Base-by-base conservation (phyloP, 768 basidiomycete species). In the Steccherinum ochraceum region DNA sequence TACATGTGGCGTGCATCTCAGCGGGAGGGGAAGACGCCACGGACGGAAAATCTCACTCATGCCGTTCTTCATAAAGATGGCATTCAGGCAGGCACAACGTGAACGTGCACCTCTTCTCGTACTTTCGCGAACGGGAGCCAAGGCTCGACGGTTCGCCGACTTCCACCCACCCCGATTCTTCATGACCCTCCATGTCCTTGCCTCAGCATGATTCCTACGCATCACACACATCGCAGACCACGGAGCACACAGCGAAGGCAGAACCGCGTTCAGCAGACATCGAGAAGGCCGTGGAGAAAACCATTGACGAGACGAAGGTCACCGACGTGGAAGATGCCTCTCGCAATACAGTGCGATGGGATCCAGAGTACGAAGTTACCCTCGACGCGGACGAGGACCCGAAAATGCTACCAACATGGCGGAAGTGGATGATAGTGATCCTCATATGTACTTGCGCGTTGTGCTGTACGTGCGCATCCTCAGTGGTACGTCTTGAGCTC, bases 381-480 rank as follows among this genome's bases (percentile, higher is more conserved):
- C 59, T 67, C 20, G 59, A 54, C 19, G 57, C 58, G 1, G 56
- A 56, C 23, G 64, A 65, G 25, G 59, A 65, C 52, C 64, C 64
- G 2, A 61, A 63, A 44, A 41, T 47, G 12, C 26, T 64, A 24
- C 39, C 55, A 5, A 5, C 26, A 3, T 48, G 48, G 51, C 51
- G 53, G 49, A 65, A 64, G 41, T 67, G 64, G 63, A 16, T 62
- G 1, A 54, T 58, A 5, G 55, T 63, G 20, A 39, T 63, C n/a
- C 47, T 56, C 23, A 63, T 67, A 48, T 51, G 54, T 41, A 19
- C 49, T 5, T 58, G 61, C 5, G 61, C 61, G 5, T 47, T 63
- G 13, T 65, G 64, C 47, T 60, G 55, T 27, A 76, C 81, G 1
- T 78, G 74, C 58, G 75, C 76, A 12, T 83, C 81, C 1, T 81